These are phyloP conservation scores for Clarkia xantiana DNA, from an alignment of 345 rosid genomes.

Conservation along the genomic window DNA sequence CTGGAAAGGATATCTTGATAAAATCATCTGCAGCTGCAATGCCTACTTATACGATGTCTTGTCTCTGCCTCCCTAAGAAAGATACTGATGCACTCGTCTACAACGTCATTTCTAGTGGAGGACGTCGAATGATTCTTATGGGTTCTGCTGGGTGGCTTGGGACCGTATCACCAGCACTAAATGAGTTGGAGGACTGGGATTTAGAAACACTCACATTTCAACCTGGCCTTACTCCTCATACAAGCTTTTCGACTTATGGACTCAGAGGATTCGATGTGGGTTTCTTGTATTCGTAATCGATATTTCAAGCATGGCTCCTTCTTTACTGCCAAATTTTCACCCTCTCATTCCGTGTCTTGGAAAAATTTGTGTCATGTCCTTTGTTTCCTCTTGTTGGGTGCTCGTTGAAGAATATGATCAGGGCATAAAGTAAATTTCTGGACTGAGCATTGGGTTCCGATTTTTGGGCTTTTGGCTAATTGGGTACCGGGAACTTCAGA, in stretches of 20 bases:
- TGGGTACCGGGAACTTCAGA: no score
- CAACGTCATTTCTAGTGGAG: no score
- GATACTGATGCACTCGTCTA: no score
- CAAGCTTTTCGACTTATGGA: neutral
- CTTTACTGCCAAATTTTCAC: neutral
- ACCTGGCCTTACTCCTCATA: neutral
- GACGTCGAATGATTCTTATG: no score
- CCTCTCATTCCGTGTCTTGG: neutral
- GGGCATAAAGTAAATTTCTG: neutral
- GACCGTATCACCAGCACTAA: no score
- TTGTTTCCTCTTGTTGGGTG: neutral
- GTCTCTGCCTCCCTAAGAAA: no score
- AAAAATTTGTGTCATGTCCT: neutral
- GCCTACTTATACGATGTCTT: no score
- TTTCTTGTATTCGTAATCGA: no score
- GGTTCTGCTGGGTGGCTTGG: no score
- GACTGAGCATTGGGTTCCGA: neutral
- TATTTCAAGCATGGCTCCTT: neutral
- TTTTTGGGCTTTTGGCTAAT: neutral
- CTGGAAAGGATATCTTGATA: neutral
- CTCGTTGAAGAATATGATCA: neutral
- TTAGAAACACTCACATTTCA: neutral
- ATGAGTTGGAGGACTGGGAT: neutral
- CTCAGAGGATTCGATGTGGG: neutral
- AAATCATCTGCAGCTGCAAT: neutral